Conservation (phyloP, 139 green algal genomes). For the Chlamydomonas schloesseri region DNA sequence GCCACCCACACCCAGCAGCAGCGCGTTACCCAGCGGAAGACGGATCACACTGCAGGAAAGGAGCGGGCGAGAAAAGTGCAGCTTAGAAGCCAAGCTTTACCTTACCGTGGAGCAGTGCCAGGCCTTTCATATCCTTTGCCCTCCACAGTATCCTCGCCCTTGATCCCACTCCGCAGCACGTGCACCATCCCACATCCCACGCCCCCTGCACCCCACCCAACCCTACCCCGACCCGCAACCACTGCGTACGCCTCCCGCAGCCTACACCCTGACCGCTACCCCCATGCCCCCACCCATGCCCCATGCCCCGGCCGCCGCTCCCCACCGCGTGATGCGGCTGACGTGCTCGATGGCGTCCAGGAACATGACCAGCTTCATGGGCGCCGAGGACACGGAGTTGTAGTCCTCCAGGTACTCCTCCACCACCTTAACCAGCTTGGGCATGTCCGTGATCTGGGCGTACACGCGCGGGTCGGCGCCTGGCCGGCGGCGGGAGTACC, state of each 20-base stretch:
- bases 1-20: slow-evolving; percentile 84
- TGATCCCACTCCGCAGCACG: too few species aligned
- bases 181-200: too few species aligned
- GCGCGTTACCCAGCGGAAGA: slow-evolving; percentile 73
- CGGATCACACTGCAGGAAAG: slow-evolving; percentile 40
- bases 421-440: slow-evolving; percentile 64
- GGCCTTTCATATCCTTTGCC: too few species aligned
- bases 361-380: slow-evolving; percentile 89
- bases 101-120: too few species aligned
- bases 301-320: too few species aligned
- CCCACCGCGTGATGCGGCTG: slow-evolving; percentile 63
- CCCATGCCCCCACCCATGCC: not conserved
- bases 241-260: too few species aligned
- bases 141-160: too few species aligned
- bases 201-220: too few species aligned
- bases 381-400: slow-evolving; percentile 77
- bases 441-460: slow-evolving; percentile 71
- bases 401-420: slow-evolving; percentile 88
- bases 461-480: slow-evolving; percentile 74
- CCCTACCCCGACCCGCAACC: too few species aligned
- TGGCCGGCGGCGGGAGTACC: not conserved
- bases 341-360: slow-evolving; percentile 88
- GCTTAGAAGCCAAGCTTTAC: too few species aligned
- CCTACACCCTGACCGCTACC: too few species aligned
- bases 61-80: too few species aligned